Conservation (phyloP, 1,284 basidiomycete genomes). For the Rhodotorula sp. region DNA sequence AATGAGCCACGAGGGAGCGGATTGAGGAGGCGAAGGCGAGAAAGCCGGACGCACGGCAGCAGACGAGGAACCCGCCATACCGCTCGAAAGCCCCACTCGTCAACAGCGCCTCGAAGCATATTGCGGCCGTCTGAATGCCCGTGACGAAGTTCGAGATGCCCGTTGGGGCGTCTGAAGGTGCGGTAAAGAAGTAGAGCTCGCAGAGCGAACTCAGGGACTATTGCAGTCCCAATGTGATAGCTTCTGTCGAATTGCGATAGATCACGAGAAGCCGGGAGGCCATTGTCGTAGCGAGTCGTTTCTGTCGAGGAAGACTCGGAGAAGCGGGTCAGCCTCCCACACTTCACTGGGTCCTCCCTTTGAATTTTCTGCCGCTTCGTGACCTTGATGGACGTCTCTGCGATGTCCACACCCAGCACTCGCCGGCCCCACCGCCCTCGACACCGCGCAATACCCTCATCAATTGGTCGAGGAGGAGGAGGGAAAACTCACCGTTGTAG, state of each 20-base stretch:
- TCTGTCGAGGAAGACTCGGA: background rate
- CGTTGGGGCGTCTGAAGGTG: conserved; percentile 49
- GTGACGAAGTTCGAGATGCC: conserved; percentile 54
- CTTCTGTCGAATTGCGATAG: conserved; percentile 57
- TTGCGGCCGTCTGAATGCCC: conserved; percentile 50
- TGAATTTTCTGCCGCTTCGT: no score
- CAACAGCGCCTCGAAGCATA: conserved; percentile 43
- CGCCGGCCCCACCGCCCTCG: background rate
- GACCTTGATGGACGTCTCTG: no score
- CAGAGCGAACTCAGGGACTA: conserved; percentile 30
- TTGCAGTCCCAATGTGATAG: conserved; percentile 51
- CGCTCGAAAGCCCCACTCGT: conserved; percentile 13
- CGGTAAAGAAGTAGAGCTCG: conserved; percentile 51
- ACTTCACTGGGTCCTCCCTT: no score
- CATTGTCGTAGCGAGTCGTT: background rate
- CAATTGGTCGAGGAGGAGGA: no score
- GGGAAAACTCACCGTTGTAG: no score
- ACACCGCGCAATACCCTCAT: background rate
- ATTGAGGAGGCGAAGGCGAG: background rate
- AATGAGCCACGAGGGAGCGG: background rate
- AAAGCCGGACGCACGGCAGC: conserved; percentile 48
- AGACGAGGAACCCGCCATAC: conserved; percentile 53
- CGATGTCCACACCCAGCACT: no score
- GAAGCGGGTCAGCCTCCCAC: background rate
- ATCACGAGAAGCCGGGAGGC: conserved; percentile 51